Evolutionary conservation across 768 basidiomycete species (phyloP), one percentile per base, ranked within the genome.

Genomic region (Hypholoma sublateritium): DNA sequence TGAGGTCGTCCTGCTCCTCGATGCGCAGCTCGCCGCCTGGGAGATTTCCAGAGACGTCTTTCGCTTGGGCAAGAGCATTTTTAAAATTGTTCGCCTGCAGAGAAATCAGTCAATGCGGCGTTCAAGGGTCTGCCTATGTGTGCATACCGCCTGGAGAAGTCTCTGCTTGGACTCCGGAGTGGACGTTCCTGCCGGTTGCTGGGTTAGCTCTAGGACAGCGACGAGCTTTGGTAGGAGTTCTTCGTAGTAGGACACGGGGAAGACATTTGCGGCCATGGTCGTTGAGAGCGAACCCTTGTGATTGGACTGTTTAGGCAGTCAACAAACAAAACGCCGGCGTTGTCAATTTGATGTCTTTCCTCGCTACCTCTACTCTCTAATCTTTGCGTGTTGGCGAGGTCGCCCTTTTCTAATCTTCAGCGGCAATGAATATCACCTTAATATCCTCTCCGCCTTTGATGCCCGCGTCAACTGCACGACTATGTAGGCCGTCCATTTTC

Each of bases 11-110:
- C 62, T 93, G 91, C 50, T 91, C 87, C 39, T 82, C 75, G 39
- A 84, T 77, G 45, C 77, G 71, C 53, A 91, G 73, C 65, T 92
- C 90, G 7, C 90, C 90, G 2, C 91, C 91, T 0, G 89, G 86
- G 5, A 93, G 73, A 45, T 73, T 70, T 7, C 62, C 63, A 0
- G 87, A 85, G 43, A 82, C 70, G 8, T 86, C 82, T 64, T 81
- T 88, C 0, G 89, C 89, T 44, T 81, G 79, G 21, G 67, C 68
- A 42, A 91, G 64, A 9, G 79, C 67, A 54, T 73, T 82, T 62
- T 84, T 88, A 70, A 89, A 86, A 28, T 87, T 86, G 60, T 85
- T 89, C 24, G 88, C 89, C 90, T 92, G 52, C n/a, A n/a, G n/a
- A 24, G n/a, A 12, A 53, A 42, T 17, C 17, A 13, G 45, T 32